phyloP scores from a whole-genome alignment of 495 filamentous ascomycete genomes.

The Entonaema liquescens region DNA sequence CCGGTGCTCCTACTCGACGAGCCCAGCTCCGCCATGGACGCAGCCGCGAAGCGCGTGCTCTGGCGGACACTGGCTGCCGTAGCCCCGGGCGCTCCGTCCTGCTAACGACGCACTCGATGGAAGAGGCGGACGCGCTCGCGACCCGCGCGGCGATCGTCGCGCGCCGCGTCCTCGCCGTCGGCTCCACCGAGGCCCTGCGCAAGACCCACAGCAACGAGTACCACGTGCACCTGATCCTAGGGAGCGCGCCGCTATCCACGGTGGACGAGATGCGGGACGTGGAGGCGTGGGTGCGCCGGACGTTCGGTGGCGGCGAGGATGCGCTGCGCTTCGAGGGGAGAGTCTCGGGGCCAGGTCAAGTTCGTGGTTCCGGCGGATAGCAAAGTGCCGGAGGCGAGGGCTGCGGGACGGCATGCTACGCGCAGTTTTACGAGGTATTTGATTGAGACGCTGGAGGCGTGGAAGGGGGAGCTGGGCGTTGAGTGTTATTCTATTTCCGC shows the following conservation, averaged over 20 bases:
- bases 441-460: slow-evolving; percentile 68
- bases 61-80: slow-evolving; percentile 65
- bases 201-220: slow-evolving; percentile 62
- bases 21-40: slow-evolving; percentile 70
- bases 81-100: slow-evolving; percentile 60
- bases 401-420: slow-evolving; percentile 29
- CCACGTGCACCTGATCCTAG: slow-evolving; percentile 70
- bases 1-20: slow-evolving; percentile 71
- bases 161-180: slow-evolving; percentile 66
- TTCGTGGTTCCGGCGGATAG: slow-evolving; percentile 67
- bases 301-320: slow-evolving; percentile 62
- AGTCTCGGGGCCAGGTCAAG: slow-evolving; percentile 75
- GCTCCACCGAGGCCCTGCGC: slow-evolving; percentile 63
- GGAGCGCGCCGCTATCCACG: slow-evolving; percentile 67
- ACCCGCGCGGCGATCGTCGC: slow-evolving; percentile 69
- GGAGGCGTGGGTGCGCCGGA: slow-evolving; percentile 62
- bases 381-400: background rate
- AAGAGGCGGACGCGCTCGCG: slow-evolving; percentile 72
- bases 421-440: slow-evolving; percentile 59
- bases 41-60: slow-evolving; percentile 68
- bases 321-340: slow-evolving; percentile 65
- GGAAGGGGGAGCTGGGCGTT: slow-evolving; percentile 66
- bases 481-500: slow-evolving; percentile 74
- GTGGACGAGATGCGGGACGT: slow-evolving; percentile 66
- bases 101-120: slow-evolving; percentile 73